Conservation (phyloP, 805 yeast species). For the Saccharomycopsis sp. region DNA sequence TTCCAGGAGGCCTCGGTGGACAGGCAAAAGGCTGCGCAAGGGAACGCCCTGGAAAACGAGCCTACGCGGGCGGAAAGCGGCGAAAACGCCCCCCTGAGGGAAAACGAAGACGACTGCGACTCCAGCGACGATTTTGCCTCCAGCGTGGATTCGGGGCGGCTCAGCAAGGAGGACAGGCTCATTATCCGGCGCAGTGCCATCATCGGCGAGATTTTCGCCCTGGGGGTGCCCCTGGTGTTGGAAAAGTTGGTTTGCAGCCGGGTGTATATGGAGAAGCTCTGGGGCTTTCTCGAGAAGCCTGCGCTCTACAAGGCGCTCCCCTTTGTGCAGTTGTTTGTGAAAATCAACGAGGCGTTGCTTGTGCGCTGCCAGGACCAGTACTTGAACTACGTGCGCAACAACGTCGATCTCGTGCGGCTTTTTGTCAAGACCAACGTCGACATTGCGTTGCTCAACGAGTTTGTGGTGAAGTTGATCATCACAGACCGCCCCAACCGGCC, state of each 20-base stretch:
- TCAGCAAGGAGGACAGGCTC: conserved; percentile 6
- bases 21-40: neutral
- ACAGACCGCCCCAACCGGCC: conserved; percentile 89
- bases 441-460: conserved; percentile 86
- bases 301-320: conserved; percentile 11
- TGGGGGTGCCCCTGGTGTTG: conserved; percentile 8
- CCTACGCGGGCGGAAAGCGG: too few species aligned
- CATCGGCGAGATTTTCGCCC: conserved; percentile 17
- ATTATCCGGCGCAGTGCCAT: conserved; percentile 11
- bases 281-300: conserved; percentile 16
- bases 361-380: conserved; percentile 25
- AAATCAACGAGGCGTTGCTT: conserved; percentile 18
- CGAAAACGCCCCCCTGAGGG: too few species aligned
- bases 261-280: conserved; percentile 7
- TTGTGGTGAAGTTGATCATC: conserved; percentile 78
- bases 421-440: conserved; percentile 83
- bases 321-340: conserved; percentile 16
- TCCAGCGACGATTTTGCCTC: neutral
- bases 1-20: neutral
- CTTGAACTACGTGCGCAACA: conserved; percentile 30
- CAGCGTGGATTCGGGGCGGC: neutral
- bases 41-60: neutral
- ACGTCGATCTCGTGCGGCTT: conserved; percentile 56
- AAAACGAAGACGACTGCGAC: too few species aligned
- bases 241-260: conserved; percentile 13